These are phyloP conservation scores for Dendrostoma leiphaemia DNA, from an alignment of 2,329 filamentous ascomycete species.

Conservation along the genomic window DNA sequence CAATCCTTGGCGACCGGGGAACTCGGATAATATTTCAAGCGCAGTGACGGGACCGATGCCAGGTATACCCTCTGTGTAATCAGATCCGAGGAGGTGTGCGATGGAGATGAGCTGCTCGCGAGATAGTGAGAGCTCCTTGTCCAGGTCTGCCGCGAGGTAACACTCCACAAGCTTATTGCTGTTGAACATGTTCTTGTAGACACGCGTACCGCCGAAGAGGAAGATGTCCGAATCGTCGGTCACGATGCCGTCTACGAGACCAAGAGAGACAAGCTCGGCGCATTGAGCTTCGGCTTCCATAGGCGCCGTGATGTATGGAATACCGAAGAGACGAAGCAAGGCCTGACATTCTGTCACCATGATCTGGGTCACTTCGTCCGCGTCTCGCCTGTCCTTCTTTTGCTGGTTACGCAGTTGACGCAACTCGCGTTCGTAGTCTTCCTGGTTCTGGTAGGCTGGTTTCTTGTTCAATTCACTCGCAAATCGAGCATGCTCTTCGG, in stretches of 20 bases:
- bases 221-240: conserved; percentile 98
- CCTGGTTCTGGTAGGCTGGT: conserved; percentile 64
- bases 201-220: conserved; percentile 89
- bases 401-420: conserved; percentile 88
- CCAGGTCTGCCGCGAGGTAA: conserved; percentile 79
- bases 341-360: conserved; percentile 97
- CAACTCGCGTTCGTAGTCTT: conserved; percentile 84
- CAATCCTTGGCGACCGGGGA: conserved; percentile 61
- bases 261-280: conserved; percentile 80
- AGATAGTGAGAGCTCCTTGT: conserved; percentile 84
- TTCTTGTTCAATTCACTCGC: conserved; percentile 82
- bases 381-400: conserved; percentile 92
- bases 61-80: conserved; percentile 90
- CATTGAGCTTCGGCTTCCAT: conserved; percentile 99
- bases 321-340: conserved; percentile 82
- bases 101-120: conserved; percentile 85
- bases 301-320: conserved; percentile 94
- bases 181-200: conserved; percentile 99
- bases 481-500: conserved; percentile 91
- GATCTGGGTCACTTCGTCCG: conserved; percentile 92
- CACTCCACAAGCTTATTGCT: conserved; percentile 97
- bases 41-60: conserved; percentile 94
- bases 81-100: conserved; percentile 86
- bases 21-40: conserved; percentile 90
- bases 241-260: conserved; percentile 93